These are phyloP conservation scores for Citropsis articulata DNA, from an alignment of 345 rosid genomes.

Conservation along the genomic window DNA sequence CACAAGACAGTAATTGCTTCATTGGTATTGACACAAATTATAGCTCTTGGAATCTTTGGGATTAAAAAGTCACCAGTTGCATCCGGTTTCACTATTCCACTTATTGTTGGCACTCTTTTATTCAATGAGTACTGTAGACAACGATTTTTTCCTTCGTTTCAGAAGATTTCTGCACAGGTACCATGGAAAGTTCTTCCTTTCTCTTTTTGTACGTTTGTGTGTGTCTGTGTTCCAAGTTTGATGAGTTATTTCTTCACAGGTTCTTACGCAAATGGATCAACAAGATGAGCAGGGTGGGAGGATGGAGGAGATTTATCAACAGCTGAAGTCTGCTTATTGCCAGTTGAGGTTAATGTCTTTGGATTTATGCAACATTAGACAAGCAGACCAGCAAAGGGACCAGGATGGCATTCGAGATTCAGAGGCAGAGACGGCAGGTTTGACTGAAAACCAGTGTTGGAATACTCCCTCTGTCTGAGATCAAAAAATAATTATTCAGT, in stretches of 20 bases:
- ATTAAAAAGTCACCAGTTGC: conserved; percentile 66
- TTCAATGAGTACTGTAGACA: conserved; percentile 81
- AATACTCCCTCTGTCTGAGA: conserved; percentile 3
- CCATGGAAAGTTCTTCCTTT: background rate
- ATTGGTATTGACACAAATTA: conserved; percentile 73
- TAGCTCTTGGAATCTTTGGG: conserved; percentile 85
- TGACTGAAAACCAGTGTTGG: conserved; percentile 1
- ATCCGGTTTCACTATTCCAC: conserved; percentile 72
- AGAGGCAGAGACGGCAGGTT: conserved; percentile 33
- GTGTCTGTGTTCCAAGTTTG: conserved; percentile 1
- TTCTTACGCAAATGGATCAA: conserved; percentile 81
- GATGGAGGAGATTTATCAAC: conserved; percentile 44
- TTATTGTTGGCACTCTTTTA: conserved; percentile 62
- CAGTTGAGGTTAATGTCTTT: conserved; percentile 45
- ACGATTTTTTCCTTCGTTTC: conserved; percentile 66
- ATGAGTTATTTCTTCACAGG: conserved; percentile 36
- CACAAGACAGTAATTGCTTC: conserved; percentile 90
- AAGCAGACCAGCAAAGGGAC: conserved; percentile 9
- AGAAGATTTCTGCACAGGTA: conserved; percentile 70
- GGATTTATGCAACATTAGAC: conserved; percentile 20
- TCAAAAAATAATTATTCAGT: conserved; percentile 3
- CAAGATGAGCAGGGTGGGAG: conserved; percentile 60
- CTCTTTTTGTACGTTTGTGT: background rate
- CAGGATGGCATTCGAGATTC: conserved; percentile 23
- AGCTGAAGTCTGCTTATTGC: conserved; percentile 61